Evolutionary conservation across 169 alveolate genomes (phyloP).

Genomic region (Plasmodium billcollinsi): DNA sequence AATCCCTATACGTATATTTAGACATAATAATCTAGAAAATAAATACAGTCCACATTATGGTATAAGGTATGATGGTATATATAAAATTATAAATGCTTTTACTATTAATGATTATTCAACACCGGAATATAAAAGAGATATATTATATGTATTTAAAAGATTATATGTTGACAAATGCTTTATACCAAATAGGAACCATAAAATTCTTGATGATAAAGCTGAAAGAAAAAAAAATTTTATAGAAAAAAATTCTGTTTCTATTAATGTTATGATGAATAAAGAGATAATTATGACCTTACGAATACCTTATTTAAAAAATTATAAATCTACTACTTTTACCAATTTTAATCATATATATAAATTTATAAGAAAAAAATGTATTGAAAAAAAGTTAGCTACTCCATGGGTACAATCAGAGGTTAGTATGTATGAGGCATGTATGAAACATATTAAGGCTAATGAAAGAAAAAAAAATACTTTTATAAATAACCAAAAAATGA

Average conservation of each 20-base stretch:
- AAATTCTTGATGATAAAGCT: conserved; percentile 12
- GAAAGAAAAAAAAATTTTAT: conserved; percentile 44
- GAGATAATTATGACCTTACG: conserved; percentile 56
- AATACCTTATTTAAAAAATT: conserved; percentile 57
- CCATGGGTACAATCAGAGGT: conserved; percentile 31
- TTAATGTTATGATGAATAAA: conserved; percentile 26
- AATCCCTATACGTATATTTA: conserved; percentile 55
- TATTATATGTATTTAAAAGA: conserved; percentile 56
- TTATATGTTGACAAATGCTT: conserved; percentile 66
- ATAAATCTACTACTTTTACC: conserved; percentile 55
- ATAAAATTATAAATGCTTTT: conserved; percentile 54
- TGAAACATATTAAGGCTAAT: background rate
- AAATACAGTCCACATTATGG: conserved; percentile 72
- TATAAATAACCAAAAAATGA: background rate
- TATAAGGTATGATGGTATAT: conserved; percentile 59
- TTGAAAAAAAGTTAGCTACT: conserved; percentile 19
- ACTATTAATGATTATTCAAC: conserved; percentile 65
- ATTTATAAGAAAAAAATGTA: conserved; percentile 39
- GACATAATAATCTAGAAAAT: conserved; percentile 44
- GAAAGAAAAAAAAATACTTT: no score
- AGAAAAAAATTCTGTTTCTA: conserved; percentile 57
- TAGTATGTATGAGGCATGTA: conserved; percentile 34
- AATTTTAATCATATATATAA: conserved; percentile 61
- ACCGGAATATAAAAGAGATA: conserved; percentile 54
- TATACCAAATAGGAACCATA: conserved; percentile 23